These are phyloP conservation scores for Cicer arietinum DNA, from an alignment of 306 rosid species.

Conservation along the genomic window DNA sequence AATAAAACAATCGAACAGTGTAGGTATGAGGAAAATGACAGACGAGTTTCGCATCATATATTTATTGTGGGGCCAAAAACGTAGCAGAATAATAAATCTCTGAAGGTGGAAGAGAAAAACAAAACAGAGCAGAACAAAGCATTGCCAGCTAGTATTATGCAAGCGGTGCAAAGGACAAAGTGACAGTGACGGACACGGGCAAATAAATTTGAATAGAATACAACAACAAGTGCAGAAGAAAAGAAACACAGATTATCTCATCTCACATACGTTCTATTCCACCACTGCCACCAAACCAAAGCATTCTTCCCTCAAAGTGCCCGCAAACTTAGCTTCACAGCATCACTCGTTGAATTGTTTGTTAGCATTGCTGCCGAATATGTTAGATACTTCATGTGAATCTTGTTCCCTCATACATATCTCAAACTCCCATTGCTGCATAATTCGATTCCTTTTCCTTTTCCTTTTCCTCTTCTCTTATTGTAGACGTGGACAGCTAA, in stretches of 20 bases:
- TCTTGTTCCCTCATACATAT: background rate
- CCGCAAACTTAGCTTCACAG: conserved; percentile 1
- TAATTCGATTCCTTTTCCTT: background rate
- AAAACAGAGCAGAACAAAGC: conserved; percentile 26
- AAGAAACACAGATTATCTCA: too few species aligned
- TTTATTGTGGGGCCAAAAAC: conserved; percentile 1
- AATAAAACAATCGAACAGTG: conserved; percentile 9
- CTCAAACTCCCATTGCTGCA: background rate
- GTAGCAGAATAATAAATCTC: conserved; percentile 22
- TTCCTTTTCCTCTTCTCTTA: background rate
- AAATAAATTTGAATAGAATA: conserved; percentile 10
- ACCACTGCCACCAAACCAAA: conserved; percentile 16
- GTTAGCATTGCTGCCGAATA: conserved; percentile 30
- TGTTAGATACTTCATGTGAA: conserved; percentile 1
- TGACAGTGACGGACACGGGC: conserved; percentile 14
- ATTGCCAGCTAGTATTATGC: conserved; percentile 22
- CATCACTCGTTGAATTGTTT: conserved; percentile 3
- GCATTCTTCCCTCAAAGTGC: conserved; percentile 4
- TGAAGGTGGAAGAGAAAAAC: conserved; percentile 22
- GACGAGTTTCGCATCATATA: background rate
- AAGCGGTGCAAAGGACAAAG: conserved; percentile 36
- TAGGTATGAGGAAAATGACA: background rate
- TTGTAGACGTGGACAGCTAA: conserved; percentile 29
- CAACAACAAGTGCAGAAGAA: background rate
- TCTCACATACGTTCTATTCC: background rate